phyloP scores from a whole-genome alignment of 345 rosid genomes.

The Eucalyptus shirleyi region DNA sequence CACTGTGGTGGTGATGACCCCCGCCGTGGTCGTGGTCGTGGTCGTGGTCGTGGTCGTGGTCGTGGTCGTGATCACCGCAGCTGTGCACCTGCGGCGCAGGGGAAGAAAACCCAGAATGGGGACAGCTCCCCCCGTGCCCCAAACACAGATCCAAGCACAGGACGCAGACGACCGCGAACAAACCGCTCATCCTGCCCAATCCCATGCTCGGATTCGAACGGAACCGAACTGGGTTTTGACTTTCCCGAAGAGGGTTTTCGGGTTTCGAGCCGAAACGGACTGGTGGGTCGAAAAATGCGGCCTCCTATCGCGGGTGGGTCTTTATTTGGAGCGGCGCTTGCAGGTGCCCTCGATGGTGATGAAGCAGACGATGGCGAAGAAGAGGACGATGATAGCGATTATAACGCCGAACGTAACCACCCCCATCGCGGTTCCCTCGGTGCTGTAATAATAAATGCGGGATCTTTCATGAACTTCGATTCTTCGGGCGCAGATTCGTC shows the following conservation, averaged over 20 bases:
- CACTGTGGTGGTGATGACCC: slow-evolving; percentile 20
- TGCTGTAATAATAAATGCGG: not conserved
- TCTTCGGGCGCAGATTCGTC: not conserved
- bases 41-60: slow-evolving; percentile 1
- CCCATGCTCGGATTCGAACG: not conserved
- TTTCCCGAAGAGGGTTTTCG: not conserved
- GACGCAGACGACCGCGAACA: not conserved
- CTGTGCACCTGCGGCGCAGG: slow-evolving; percentile 32
- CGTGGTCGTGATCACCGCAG: slow-evolving; percentile 34
- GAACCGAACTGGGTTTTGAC: not conserved
- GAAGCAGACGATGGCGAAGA: slow-evolving; percentile 45
- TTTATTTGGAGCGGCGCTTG: slow-evolving; percentile 14
- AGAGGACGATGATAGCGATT: slow-evolving; percentile 55
- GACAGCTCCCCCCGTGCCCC: slow-evolving; percentile 5
- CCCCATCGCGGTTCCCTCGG: slow-evolving; percentile 27
- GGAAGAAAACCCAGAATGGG: not conserved
- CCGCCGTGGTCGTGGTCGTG: slow-evolving; percentile 9
- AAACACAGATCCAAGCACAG: slow-evolving; percentile 39
- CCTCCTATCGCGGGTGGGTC: no score
- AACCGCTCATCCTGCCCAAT: not conserved
- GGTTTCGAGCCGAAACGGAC: not conserved
- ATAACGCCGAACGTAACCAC: slow-evolving; percentile 62
- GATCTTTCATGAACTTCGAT: not conserved
- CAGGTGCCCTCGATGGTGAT: slow-evolving; percentile 78
- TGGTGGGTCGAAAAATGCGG: not conserved